Conservation (phyloP, 2,329 filamentous ascomycete genomes). For the Coleophoma eucalyptorum region DNA sequence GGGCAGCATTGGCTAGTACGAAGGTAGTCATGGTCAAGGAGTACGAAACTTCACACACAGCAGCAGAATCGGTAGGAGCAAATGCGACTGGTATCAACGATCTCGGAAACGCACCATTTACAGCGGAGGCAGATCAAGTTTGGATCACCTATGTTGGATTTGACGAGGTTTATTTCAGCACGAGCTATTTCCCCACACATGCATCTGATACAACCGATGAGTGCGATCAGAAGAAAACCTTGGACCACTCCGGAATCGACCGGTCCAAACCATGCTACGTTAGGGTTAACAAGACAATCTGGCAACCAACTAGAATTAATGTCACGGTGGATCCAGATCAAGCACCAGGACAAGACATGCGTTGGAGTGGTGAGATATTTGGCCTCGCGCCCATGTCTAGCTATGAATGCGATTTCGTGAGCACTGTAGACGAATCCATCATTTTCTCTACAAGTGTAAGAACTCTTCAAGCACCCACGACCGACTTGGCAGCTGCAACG, state of each 20-base stretch:
- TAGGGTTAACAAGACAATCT: slow-evolving; percentile 72
- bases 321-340: slow-evolving; percentile 35
- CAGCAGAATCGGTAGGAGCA: slow-evolving; percentile 68
- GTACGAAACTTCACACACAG: slow-evolving; percentile 76
- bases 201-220: slow-evolving; percentile 27
- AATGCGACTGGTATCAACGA: slow-evolving; percentile 75
- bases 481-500: slow-evolving; percentile 23
- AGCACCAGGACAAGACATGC: slow-evolving; percentile 39
- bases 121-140: slow-evolving; percentile 66
- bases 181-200: slow-evolving; percentile 56
- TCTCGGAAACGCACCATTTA: slow-evolving; percentile 71
- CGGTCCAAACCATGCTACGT: slow-evolving; percentile 74
- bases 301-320: slow-evolving; percentile 73
- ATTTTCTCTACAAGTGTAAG: slow-evolving; percentile 69
- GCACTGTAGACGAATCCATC: slow-evolving; percentile 59
- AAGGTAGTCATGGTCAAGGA: slow-evolving; percentile 96
- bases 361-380: slow-evolving; percentile 71
- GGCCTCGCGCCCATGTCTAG: slow-evolving; percentile 67
- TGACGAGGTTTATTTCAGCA: slow-evolving; percentile 74
- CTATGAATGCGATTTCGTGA: slow-evolving; percentile 76
- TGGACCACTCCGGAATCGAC: slow-evolving; percentile 48
- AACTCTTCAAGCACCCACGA: slow-evolving; percentile 20
- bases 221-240: slow-evolving; percentile 29
- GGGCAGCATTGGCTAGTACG: slow-evolving; percentile 91
- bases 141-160: slow-evolving; percentile 79